A percentile compares a stretch with the other conserved stretches of the same genome.
phyloP scores from a whole-genome alignment of 1,139 yeast genomes.

The Suzukiozyma palmioleophila region DNA sequence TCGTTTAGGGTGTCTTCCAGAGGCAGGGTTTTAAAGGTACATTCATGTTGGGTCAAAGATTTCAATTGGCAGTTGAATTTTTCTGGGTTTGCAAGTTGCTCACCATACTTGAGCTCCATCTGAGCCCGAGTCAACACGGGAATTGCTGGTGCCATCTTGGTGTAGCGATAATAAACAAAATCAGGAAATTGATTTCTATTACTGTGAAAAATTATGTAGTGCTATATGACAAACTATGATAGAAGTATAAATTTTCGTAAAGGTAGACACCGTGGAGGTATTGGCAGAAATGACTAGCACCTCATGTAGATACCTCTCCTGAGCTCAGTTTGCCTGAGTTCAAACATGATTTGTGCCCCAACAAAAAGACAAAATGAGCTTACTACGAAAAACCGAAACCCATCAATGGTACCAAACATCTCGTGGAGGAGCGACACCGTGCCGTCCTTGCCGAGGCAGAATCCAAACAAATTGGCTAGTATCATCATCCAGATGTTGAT shows the following conservation, averaged over 20 bases:
- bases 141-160: conserved; percentile 44
- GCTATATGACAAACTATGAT: too few relatives aligned
- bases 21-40: conserved; percentile 33
- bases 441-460: conserved; percentile 89
- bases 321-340: conserved; percentile 79
- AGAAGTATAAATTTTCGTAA: too few relatives aligned
- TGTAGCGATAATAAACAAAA: neutral
- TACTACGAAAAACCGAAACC: conserved; percentile 59
- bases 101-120: conserved; percentile 21
- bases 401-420: conserved; percentile 67
- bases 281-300: conserved; percentile 40
- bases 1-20: conserved; percentile 6
- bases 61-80: conserved; percentile 39
- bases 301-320: conserved; percentile 78
- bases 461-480: conserved; percentile 92
- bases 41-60: conserved; percentile 47
- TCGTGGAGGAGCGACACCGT: conserved; percentile 59
- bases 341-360: conserved; percentile 93
- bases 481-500: conserved; percentile 96
- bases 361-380: conserved; percentile 70
- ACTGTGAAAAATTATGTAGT: neutral
- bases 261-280: too few relatives aligned
- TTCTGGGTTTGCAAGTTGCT: conserved; percentile 27
- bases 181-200: neutral
- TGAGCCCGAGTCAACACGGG: conserved; percentile 35